A percentile compares a stretch with the other conserved stretches of the same genome.
These are phyloP conservation scores for Plasmodium inui DNA, from an alignment of 169 alveolate species.

Conservation along the genomic window DNA sequence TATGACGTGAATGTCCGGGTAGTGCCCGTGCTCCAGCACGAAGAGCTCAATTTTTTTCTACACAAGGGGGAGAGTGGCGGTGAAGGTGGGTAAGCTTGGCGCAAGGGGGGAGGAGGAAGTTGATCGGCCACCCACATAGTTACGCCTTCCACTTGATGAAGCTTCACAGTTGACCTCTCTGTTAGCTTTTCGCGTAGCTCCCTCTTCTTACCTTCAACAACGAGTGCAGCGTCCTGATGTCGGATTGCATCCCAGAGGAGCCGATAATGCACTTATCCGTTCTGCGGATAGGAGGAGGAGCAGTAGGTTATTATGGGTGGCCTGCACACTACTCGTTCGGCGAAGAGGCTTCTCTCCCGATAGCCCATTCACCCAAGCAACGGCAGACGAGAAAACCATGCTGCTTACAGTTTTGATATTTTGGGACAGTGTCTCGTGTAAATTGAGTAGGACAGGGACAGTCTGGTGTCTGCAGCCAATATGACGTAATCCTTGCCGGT, in stretches of 20 bases:
- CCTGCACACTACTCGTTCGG: background rate
- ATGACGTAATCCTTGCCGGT: slow-evolving; percentile 93
- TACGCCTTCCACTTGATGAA: too few relatives aligned
- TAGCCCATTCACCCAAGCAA: background rate
- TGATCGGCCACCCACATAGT: too few relatives aligned
- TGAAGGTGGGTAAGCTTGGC: background rate
- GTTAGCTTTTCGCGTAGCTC: background rate
- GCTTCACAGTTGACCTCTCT: too few relatives aligned
- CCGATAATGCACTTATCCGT: slow-evolving; percentile 91
- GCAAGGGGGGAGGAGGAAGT: too few relatives aligned
- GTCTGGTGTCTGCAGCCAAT: slow-evolving; percentile 94
- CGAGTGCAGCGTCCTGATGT: slow-evolving; percentile 90
- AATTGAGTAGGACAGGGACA: slow-evolving; percentile 91
- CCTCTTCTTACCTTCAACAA: slow-evolving; percentile 77
- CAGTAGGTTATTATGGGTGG: background rate
- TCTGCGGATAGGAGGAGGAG: slow-evolving; percentile 41
- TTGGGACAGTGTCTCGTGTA: slow-evolving; percentile 92
- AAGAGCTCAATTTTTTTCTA: slow-evolving; percentile 91
- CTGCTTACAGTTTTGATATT: slow-evolving; percentile 84
- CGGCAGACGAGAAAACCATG: background rate
- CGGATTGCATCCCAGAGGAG: slow-evolving; percentile 96
- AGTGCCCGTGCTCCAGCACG: slow-evolving; percentile 86
- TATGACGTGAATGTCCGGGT: slow-evolving; percentile 90
- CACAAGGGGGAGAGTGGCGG: slow-evolving; percentile 17
- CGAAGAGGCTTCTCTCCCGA: background rate